Conservation (phyloP, 2,329 filamentous ascomycete genomes). For the Parastagonospora avenae region DNA sequence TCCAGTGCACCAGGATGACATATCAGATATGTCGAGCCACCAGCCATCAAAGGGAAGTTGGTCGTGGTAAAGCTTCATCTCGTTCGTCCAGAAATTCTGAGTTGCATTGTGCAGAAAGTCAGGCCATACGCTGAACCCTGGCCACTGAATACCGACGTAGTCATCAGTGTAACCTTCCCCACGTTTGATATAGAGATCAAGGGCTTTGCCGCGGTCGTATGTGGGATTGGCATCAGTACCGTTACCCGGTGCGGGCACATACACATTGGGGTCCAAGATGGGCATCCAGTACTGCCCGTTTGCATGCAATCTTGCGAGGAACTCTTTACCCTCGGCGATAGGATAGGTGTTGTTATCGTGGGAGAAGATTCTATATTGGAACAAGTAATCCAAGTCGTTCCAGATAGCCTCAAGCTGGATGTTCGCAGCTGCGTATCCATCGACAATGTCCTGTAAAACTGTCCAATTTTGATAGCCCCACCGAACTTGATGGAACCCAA, state of each 20-base stretch:
- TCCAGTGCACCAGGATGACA: slow-evolving; percentile 67
- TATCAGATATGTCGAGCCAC: slow-evolving; percentile 66
- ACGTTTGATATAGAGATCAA: slow-evolving; percentile 42
- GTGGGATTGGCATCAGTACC: slow-evolving; percentile 59
- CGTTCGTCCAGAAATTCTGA: slow-evolving; percentile 61
- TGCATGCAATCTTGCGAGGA: slow-evolving; percentile 56
- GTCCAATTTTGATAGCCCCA: slow-evolving; percentile 68
- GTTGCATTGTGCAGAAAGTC: slow-evolving; percentile 64
- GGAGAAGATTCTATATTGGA: slow-evolving; percentile 60
- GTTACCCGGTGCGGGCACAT: slow-evolving; percentile 72
- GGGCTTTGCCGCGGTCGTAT: slow-evolving; percentile 53
- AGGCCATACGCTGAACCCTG: slow-evolving; percentile 62
- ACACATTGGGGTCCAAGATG: slow-evolving; percentile 67
- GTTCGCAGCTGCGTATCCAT: slow-evolving; percentile 57
- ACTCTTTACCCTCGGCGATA: slow-evolving; percentile 53
- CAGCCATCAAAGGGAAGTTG: slow-evolving; percentile 58
- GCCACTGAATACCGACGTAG: slow-evolving; percentile 59
- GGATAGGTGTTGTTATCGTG: slow-evolving; percentile 58
- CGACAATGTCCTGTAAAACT: slow-evolving; percentile 45
- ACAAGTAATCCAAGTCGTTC: slow-evolving; percentile 44
- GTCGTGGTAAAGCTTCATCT: slow-evolving; percentile 54
- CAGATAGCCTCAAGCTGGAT: slow-evolving; percentile 56
- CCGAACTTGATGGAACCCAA: slow-evolving; percentile 80
- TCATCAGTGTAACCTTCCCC: slow-evolving; percentile 56
- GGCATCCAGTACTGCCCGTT: slow-evolving; percentile 62